Conservation (phyloP, 306 rosid species). For the Malus sylvestris region DNA sequence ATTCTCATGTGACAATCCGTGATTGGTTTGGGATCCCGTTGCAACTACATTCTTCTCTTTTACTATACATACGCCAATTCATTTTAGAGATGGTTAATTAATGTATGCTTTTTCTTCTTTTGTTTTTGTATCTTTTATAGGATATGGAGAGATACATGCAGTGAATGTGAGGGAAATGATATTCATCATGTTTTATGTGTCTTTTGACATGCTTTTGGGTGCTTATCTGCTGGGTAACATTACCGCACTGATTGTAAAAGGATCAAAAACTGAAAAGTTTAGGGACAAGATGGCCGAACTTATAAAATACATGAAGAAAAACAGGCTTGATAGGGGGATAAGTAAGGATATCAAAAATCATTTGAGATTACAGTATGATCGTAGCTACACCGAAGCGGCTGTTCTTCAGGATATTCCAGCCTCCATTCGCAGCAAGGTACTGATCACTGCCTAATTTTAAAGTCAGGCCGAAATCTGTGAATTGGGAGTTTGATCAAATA, state of each 20-base stretch:
- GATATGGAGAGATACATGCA: slow-evolving; percentile 66
- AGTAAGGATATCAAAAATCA: slow-evolving; percentile 37
- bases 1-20: too few relatives aligned
- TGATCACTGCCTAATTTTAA: background rate
- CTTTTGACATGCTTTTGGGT: slow-evolving; percentile 65
- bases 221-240: slow-evolving; percentile 66
- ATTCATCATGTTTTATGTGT: slow-evolving; percentile 57
- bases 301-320: slow-evolving; percentile 38
- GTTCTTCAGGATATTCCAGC: slow-evolving; percentile 50
- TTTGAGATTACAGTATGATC: slow-evolving; percentile 40
- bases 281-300: slow-evolving; percentile 56
- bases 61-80: background rate
- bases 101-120: background rate
- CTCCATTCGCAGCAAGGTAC: slow-evolving; percentile 51
- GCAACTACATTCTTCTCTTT: background rate
- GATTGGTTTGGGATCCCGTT: too few relatives aligned
- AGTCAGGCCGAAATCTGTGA: background rate
- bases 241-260: slow-evolving; percentile 55
- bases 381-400: slow-evolving; percentile 33
- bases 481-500: background rate
- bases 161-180: slow-evolving; percentile 69
- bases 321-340: slow-evolving; percentile 32
- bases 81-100: background rate
- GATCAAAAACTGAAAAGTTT: slow-evolving; percentile 59
- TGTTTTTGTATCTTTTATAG: slow-evolving; percentile 18